A percentile compares a stretch with the other conserved stretches of the same genome.
Evolutionary conservation across 768 basidiomycete species (phyloP).

Genomic region (Melanogaster broomeanus): DNA sequence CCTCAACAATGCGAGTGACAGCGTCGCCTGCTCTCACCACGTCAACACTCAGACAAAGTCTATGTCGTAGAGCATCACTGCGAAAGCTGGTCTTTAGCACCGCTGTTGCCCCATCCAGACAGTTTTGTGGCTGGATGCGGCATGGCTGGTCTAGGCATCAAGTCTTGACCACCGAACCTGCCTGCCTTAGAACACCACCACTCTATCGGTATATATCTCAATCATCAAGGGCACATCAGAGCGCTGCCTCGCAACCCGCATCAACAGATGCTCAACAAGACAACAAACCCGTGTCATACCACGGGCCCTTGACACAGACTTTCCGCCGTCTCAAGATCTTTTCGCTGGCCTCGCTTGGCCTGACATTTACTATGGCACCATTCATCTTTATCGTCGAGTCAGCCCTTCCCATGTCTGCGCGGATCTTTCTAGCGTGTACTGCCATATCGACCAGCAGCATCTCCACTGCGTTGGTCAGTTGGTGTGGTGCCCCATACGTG

Average conservation of each 20-base stretch:
- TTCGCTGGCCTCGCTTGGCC: constrained; percentile 74
- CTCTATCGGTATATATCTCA: constrained; percentile 9
- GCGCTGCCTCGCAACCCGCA: constrained; percentile 2
- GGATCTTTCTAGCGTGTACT: constrained; percentile 64
- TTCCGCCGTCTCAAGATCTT: constrained; percentile 82
- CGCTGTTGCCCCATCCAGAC: constrained; percentile 3
- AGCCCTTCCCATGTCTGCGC: constrained; percentile 66
- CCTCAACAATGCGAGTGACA: neutral
- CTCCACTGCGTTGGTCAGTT: constrained; percentile 73
- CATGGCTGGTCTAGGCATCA: neutral
- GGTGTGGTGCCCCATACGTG: constrained; percentile 77
- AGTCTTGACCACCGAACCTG: neutral
- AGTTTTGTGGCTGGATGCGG: constrained; percentile 2
- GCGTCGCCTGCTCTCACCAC: constrained; percentile 11
- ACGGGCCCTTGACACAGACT: constrained; percentile 70
- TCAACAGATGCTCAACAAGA: constrained; percentile 4
- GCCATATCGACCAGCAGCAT: constrained; percentile 73
- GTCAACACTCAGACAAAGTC: constrained; percentile 6
- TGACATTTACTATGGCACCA: constrained; percentile 70
- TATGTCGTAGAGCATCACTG: constrained; percentile 15
- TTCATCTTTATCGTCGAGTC: constrained; percentile 85
- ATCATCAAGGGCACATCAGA: constrained; percentile 11
- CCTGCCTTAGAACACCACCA: neutral
- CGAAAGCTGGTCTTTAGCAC: constrained; percentile 5
- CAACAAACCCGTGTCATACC: constrained; percentile 43